phyloP scores from a whole-genome alignment of 495 filamentous ascomycete genomes.

The Neurospora sp. region DNA sequence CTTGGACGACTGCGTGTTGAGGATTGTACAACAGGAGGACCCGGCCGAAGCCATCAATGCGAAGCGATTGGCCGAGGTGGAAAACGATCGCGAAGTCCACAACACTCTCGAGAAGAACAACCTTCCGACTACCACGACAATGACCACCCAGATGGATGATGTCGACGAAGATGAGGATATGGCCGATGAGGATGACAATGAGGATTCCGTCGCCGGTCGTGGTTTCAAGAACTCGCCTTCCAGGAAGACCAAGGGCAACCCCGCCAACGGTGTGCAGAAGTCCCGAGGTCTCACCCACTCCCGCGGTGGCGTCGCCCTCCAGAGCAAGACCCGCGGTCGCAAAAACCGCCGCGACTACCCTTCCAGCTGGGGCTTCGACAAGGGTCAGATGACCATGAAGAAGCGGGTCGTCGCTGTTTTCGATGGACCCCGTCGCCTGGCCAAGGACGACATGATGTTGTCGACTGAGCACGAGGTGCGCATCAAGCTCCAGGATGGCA shows the following conservation, averaged over 20 bases:
- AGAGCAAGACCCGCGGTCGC: slow-evolving; percentile 51
- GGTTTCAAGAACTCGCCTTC: slow-evolving; percentile 19
- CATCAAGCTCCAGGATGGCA: slow-evolving; percentile 59
- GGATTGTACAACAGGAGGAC: slow-evolving; percentile 94
- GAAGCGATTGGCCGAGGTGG: slow-evolving; percentile 67
- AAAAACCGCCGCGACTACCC: slow-evolving; percentile 91
- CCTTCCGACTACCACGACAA: slow-evolving; percentile 50
- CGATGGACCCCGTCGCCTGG: slow-evolving; percentile 76
- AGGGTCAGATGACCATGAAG: slow-evolving; percentile 92
- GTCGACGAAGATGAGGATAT: slow-evolving; percentile 53
- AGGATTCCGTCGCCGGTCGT: slow-evolving; percentile 19
- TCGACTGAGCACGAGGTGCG: slow-evolving; percentile 91
- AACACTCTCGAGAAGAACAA: slow-evolving; percentile 77
- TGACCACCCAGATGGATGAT: slow-evolving; percentile 50
- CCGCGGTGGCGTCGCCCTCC: slow-evolving; percentile 49
- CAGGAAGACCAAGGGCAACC: slow-evolving; percentile 33
- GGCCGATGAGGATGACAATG: slow-evolving; percentile 44
- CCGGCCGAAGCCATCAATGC: slow-evolving; percentile 95
- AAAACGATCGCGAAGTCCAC: slow-evolving; percentile 69
- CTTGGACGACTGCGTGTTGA: slow-evolving; percentile 94
- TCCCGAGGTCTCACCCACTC: slow-evolving; percentile 50
- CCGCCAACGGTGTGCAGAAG: slow-evolving; percentile 41
- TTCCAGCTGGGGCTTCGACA: slow-evolving; percentile 79
- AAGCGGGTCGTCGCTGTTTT: slow-evolving; percentile 93
- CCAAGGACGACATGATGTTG: slow-evolving; percentile 99